Evolutionary conservation across 495 filamentous ascomycete genomes (phyloP), one percentile per base, ranked within the genome.

Genomic region (Barbatosphaeria neglecta): DNA sequence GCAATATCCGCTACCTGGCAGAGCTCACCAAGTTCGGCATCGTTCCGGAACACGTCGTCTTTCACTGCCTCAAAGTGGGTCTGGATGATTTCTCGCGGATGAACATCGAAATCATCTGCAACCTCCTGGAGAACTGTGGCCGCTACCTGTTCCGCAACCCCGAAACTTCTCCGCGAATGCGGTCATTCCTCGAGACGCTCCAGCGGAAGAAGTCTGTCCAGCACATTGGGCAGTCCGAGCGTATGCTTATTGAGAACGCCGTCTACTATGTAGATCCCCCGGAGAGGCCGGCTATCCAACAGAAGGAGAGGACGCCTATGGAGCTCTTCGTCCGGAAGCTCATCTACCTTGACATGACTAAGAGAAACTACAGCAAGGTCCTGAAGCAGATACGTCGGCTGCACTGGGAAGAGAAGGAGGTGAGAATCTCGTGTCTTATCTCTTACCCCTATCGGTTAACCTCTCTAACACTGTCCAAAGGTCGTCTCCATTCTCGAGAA

Each of bases 71-170:
- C 50, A 97, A 94, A 62, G 90, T 99, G 54, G 92, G 92, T 49
- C 69, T 97, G 6, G 93, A 99, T 55, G 92, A 99, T 50, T 97
- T 99, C 53, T 95, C 94, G 8, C 78, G 90, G 51, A 93, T 95
- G 80, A 97, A 97, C 56, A 93, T 99, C 49, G 93, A 99, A 61
- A 95, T 99, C 54, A 94, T 97, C 51, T 90, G 90, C 54, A 89
- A 93, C 54, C 70, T 96, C n/a, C 73, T 99, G 7, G 92, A 99
- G 67, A 97, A 95, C 55, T 99, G 93, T 55, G 92, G 92, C 25
- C 82, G 90, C 6, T 99, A 95, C 66, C 69, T 99, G 37, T 74
- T 97, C 41, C 87, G 93, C 24, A 96, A 93, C 55, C 86, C 90
- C 0, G 90, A 97, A 51, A 95, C 93, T 0, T 83, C 85, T 11